Percentiles rank a stretch among this genome's conserved stretches.
phyloP scores from a whole-genome alignment of 345 rosid genomes.

The Brassica napus region Da-Ae NC_063448.1:52913001-52913500 shows the following conservation, averaged over 20 bases:
- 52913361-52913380: not conserved
- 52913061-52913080: constrained; percentile 60
- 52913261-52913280: not conserved
- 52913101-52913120: constrained; percentile 69
- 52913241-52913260: not conserved
- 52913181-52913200: not conserved
- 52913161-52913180: constrained; percentile 31
- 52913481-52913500: too few relatives aligned
- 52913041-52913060: constrained; percentile 46
- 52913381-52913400: too few relatives aligned
- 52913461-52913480: too few relatives aligned
- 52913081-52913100: constrained; percentile 82
- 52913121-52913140: constrained; percentile 72
- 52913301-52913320: not conserved
- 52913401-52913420: too few relatives aligned
- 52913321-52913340: not conserved
- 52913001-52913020: constrained; percentile 78
- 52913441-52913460: too few relatives aligned
- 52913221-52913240: not conserved
- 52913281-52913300: not conserved
- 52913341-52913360: not conserved
- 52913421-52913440: too few relatives aligned
- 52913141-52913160: constrained; percentile 95
- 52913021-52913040: constrained; percentile 97
- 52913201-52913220: not conserved